phyloP scores from a whole-genome alignment of 2,329 filamentous ascomycete genomes.

The Talaromyces sp. region DNA sequence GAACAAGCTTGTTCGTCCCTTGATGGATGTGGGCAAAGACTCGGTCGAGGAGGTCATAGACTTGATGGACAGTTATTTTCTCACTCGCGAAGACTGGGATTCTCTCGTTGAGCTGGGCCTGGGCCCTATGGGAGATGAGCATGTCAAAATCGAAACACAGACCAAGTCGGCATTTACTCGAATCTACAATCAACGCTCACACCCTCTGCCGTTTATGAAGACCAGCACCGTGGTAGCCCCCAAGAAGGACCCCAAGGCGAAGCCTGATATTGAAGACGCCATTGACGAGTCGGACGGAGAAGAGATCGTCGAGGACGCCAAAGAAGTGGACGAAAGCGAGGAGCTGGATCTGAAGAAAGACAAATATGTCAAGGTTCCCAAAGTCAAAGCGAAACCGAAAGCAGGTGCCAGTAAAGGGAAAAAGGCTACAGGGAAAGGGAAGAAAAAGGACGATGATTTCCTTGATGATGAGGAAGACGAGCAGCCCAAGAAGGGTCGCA shows the following conservation, averaged over 20 bases:
- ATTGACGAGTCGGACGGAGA: conserved; percentile 83
- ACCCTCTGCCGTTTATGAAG: conserved; percentile 95
- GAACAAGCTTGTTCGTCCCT: conserved; percentile 68
- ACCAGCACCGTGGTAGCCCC: conserved; percentile 70
- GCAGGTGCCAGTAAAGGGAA: conserved; percentile 28
- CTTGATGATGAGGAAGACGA: conserved; percentile 49
- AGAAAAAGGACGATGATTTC: conserved; percentile 31
- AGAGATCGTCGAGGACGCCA: conserved; percentile 51
- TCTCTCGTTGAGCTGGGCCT: conserved; percentile 86
- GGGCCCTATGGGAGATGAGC: conserved; percentile 72
- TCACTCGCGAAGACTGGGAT: conserved; percentile 93
- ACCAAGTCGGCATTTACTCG: conserved; percentile 88
- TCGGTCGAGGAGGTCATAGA: conserved; percentile 78
- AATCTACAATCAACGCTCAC: conserved; percentile 78
- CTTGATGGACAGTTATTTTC: conserved; percentile 93
- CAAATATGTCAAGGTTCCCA: conserved; percentile 91
- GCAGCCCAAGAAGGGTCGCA: conserved; percentile 49
- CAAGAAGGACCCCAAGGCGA: conserved; percentile 66
- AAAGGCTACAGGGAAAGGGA: conserved; percentile 26
- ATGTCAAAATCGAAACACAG: conserved; percentile 73
- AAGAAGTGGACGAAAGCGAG: conserved; percentile 64
- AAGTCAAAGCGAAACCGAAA: conserved; percentile 40
- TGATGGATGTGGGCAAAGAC: conserved; percentile 77
- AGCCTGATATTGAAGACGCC: conserved; percentile 91
- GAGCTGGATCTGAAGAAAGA: conserved; percentile 86